Conservation (phyloP, 1,139 yeast species). For the Yamadazyma membranifaciens region DNA sequence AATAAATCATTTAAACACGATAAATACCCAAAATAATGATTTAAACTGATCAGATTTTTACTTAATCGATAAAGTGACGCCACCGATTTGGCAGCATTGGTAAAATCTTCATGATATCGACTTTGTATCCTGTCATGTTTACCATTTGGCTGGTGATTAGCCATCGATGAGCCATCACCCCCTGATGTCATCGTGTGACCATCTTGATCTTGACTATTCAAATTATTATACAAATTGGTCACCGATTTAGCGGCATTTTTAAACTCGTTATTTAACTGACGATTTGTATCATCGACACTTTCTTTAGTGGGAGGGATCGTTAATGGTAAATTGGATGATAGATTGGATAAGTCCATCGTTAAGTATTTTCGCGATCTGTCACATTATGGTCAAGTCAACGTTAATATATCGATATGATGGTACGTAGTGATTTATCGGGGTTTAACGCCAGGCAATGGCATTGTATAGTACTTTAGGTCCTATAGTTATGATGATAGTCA, state of each 20-base stretch:
- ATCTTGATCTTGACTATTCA: conserved; percentile 17
- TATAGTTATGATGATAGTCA: no score
- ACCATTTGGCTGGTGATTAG: background rate
- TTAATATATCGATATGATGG: conserved; percentile 72
- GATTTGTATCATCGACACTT: conserved; percentile 41
- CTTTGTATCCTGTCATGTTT: background rate
- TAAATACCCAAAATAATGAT: conserved; percentile 54
- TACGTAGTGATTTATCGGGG: conserved; percentile 30
- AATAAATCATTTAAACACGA: conserved; percentile 57
- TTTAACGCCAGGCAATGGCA: background rate
- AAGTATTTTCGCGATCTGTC: conserved; percentile 3
- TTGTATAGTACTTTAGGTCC: no score
- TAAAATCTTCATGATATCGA: conserved; percentile 46
- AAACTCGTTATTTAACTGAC: conserved; percentile 41
- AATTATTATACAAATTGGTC: conserved; percentile 37
- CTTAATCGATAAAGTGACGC: conserved; percentile 59
- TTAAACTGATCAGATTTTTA: conserved; percentile 39
- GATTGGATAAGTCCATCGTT: conserved; percentile 55
- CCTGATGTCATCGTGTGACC: background rate
- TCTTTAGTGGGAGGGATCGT: conserved; percentile 45
- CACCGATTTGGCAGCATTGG: conserved; percentile 63
- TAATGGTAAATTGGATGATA: conserved; percentile 51
- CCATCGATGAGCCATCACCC: background rate
- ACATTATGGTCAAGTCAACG: conserved; percentile 65
- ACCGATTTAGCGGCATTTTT: conserved; percentile 48